These are phyloP conservation scores for Hirsutella rhossiliensis DNA, from an alignment of 2,329 filamentous ascomycete genomes.

Conservation along the genomic window DNA sequence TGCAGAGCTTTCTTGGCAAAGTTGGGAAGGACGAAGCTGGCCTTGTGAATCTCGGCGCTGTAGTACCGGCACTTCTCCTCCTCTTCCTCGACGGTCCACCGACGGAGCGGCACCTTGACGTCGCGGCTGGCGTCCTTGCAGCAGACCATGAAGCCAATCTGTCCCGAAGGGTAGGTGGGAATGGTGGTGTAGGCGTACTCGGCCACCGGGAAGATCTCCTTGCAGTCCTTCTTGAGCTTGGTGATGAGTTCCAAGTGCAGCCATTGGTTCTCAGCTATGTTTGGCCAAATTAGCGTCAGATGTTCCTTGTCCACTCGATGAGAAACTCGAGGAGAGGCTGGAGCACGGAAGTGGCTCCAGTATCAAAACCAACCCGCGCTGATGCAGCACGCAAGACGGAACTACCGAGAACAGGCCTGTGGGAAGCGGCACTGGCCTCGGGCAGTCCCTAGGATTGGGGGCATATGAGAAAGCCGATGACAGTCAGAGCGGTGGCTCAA, in stretches of 20 bases:
- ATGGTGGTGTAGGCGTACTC: slow-evolving; percentile 99
- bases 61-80: slow-evolving; percentile 92
- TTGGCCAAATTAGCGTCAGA: background rate
- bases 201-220: slow-evolving; percentile 90
- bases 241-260: slow-evolving; percentile 89
- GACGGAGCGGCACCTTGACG: slow-evolving; percentile 73
- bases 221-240: slow-evolving; percentile 93
- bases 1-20: slow-evolving; percentile 73
- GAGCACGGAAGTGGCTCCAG: no score
- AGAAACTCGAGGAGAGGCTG: background rate
- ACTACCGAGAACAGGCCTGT: slow-evolving; percentile 23
- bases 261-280: slow-evolving; percentile 95
- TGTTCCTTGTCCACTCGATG: background rate
- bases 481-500: slow-evolving; percentile 1
- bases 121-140: slow-evolving; percentile 82
- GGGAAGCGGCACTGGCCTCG: slow-evolving; percentile 27
- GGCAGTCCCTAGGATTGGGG: slow-evolving; percentile 18
- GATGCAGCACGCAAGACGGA: slow-evolving; percentile 11
- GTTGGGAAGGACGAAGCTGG: slow-evolving; percentile 83
- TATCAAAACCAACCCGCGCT: background rate
- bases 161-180: slow-evolving; percentile 95
- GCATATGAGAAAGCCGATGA: slow-evolving; percentile 2
- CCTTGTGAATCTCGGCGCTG: slow-evolving; percentile 92
- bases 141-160: slow-evolving; percentile 99
- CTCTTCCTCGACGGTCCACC: slow-evolving; percentile 79